Evolutionary conservation across 768 basidiomycete genomes (phyloP), one percentile per base, ranked within the genome.

Genomic region (Mycena latifolia): DNA sequence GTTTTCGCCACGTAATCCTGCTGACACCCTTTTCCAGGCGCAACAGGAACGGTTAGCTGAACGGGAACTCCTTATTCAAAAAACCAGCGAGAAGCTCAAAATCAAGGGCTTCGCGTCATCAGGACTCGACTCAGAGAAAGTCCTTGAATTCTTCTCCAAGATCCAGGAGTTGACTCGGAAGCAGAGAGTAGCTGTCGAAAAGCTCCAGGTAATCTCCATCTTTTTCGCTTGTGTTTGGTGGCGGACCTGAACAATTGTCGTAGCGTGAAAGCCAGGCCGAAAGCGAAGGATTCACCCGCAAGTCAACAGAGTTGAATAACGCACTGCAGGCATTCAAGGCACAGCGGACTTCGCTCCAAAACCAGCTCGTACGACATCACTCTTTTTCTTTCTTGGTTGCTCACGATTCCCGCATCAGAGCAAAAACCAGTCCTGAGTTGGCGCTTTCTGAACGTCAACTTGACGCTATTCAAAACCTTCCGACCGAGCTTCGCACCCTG

Each of bases 21-120:
- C 56, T 55, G 39, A 51, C 46, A 18, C 25, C 3, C 11, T 45
- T 48, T 17, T 43, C 10, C 64, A 97, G 95, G 87, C 88, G 17
- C 93, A 97, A 77, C 87, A 89, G 57, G 81, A 86, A 50, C 89
- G 92, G 27, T 77, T 96, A 41, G 71, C 75, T 2, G 88, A 89
- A 6, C 89, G 96, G 31, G 95, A 96, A 75, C 82, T 84, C 17
- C 79, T 90, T 25, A 90, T 98, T 60, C 88, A 86, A 15, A 87
- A 89, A 52, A 86, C 94, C 18, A 85, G 89, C 54, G 80, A 87
- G 37, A 88, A 88, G 68, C 82, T 92, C 70, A 83, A 85, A 11
- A 89, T 98, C 70, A 88, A 88, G 54, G 94, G 93, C 0, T 95
- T 88, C 74, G 88, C 87, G 56, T 83, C 88, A 53, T 84, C 88